Base-by-base conservation (phyloP, 345 rosid species). In the Populus davidiana region DNA sequence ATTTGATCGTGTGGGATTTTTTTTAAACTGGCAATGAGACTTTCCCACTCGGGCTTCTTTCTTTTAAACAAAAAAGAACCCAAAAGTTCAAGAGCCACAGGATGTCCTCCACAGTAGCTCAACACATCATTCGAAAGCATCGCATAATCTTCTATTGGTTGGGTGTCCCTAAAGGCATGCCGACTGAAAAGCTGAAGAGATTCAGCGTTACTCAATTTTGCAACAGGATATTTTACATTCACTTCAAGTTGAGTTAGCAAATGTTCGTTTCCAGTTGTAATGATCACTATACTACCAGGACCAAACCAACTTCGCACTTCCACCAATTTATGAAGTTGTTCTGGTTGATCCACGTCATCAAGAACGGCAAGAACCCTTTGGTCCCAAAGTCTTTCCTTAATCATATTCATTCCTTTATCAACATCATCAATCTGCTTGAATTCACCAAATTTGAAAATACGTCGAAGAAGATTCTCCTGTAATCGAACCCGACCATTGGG, bases 291-390 rank as follows among this genome's bases (percentile, higher is more conserved):
- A 25, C 79, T 76, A 56, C 73, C 79, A 2, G 47, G 17, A 23
- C 43, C 6, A 69, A 69, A 36, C 73, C 73, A 56, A 16, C 25
- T 44, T 6, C 18, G 44, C 79, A 31, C 59, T 69, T 73, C 79
- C 7, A 69, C 27, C 5, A 76, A 33, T 21, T 49, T 49, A 33
- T 67, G 16, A 10, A 76, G n/a, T 69, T 76, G 73, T 2, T 76
- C 21, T 38, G 16, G 12, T 4, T 69, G 49, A 35, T 69, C 52
- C 6, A 76, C 73, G 38, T 69, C 79, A 54, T 76, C 79, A 54
- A 76, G 67, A 69, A 76, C 79, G 39, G 69, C 49, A 25, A 76
- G 73, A 23, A 76, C 52, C 38, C 56, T 69, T 31, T 29, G 44
- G 59, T 44, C 31, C n/a, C 61, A 65, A 16, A 74, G 10, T 13